Conservation (phyloP, 2,329 filamentous ascomycete genomes). For the Aspergillus caelatus region DNA sequence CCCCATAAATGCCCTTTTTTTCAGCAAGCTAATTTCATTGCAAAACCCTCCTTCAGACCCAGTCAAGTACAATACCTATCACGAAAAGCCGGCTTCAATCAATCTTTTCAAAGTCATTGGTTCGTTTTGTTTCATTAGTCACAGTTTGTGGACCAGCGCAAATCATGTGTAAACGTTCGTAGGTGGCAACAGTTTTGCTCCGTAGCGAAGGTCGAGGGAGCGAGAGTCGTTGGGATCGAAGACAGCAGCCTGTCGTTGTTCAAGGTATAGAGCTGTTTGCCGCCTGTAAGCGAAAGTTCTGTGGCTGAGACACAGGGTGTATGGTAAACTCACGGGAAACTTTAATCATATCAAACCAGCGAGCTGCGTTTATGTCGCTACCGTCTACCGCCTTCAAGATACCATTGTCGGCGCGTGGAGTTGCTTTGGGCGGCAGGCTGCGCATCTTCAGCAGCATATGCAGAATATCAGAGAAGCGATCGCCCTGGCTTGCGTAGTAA, state of each 20-base stretch:
- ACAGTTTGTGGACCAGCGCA: conserved; percentile 8
- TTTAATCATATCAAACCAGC: conserved; percentile 47
- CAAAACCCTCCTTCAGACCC: not conserved
- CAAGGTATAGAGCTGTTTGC: conserved; percentile 38
- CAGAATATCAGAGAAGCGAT: conserved; percentile 60
- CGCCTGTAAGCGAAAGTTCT: not conserved
- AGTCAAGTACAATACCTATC: not conserved
- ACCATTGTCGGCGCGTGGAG: conserved; percentile 40
- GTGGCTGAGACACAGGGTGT: too few relatives aligned
- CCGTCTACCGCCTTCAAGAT: conserved; percentile 41
- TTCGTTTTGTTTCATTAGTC: conserved; percentile 6
- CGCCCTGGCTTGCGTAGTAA: conserved; percentile 58
- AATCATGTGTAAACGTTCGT: conserved; percentile 26
- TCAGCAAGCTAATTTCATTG: not conserved
- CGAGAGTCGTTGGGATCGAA: conserved; percentile 45
- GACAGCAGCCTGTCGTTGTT: conserved; percentile 40
- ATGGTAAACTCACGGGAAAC: conserved; percentile 39
- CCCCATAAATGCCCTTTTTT: not conserved
- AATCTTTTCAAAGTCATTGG: conserved; percentile 12
- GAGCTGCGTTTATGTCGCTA: conserved; percentile 40
- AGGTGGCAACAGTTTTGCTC: conserved; percentile 38
- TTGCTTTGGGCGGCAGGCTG: conserved; percentile 46
- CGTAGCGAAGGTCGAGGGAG: conserved; percentile 46
- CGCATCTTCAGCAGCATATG: conserved; percentile 63
- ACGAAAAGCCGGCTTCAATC: not conserved